Evolutionary conservation across 148 eudicot genomes (phyloP).

Genomic region (Polygonum maritimum): DNA sequence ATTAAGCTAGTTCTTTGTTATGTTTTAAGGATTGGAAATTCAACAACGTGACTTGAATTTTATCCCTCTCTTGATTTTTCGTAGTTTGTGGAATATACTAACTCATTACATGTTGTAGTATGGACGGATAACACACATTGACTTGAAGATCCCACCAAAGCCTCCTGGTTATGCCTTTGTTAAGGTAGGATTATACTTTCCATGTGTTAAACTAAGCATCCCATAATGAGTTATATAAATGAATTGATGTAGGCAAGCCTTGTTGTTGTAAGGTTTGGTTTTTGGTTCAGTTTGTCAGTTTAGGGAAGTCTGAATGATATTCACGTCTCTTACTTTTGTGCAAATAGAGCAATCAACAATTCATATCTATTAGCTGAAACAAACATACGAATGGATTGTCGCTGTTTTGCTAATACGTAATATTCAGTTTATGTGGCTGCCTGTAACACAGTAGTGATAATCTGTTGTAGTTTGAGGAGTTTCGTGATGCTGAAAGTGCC

Average conservation of each 20-base stretch:
- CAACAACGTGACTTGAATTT: too few species aligned
- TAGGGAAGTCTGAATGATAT: neutral
- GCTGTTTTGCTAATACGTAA: neutral
- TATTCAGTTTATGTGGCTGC: neutral
- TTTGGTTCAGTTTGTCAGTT: neutral
- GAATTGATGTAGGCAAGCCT: neutral
- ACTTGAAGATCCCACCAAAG: conserved; percentile 91
- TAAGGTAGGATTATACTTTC: conserved; percentile 45
- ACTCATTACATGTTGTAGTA: conserved; percentile 40
- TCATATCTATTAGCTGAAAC: neutral
- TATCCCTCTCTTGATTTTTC: neutral
- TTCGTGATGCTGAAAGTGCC: too few species aligned
- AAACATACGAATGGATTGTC: neutral
- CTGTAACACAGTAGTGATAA: neutral
- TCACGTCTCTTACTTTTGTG: neutral
- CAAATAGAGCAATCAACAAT: neutral
- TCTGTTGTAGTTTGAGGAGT: too few species aligned
- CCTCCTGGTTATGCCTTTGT: too few species aligned
- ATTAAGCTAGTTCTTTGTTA: too few species aligned
- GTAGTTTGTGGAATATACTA: neutral
- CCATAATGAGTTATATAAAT: neutral
- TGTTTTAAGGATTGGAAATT: too few species aligned
- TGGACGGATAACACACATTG: conserved; percentile 72
- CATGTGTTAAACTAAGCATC: neutral
- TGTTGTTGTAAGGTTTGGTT: neutral